Percentiles rank a stretch among this genome's conserved stretches.
phyloP scores from a whole-genome alignment of 2,329 filamentous ascomycete genomes.

The Trichoderma polysporum region DNA sequence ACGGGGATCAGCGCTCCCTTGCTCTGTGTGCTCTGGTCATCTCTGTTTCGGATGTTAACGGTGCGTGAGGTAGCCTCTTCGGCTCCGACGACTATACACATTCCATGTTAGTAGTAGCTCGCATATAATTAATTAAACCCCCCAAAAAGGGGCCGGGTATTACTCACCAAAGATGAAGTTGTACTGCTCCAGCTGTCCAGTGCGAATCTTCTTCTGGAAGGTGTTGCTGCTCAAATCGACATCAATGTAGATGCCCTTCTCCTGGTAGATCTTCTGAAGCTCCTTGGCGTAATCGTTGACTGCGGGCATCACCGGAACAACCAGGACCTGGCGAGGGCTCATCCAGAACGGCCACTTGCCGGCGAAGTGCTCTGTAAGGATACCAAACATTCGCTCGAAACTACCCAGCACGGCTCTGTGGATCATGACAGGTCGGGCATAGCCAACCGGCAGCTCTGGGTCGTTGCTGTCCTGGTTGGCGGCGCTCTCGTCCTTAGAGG shows the following conservation, averaged over 20 bases:
- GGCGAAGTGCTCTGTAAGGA: slow-evolving; percentile 79
- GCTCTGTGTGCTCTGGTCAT: slow-evolving; percentile 61
- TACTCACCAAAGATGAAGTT: slow-evolving; percentile 74
- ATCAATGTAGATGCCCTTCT: slow-evolving; percentile 65
- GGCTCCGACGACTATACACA: slow-evolving; percentile 56
- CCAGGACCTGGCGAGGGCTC: slow-evolving; percentile 72
- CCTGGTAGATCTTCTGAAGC: slow-evolving; percentile 66
- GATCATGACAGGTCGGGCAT: slow-evolving; percentile 80
- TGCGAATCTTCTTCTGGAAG: slow-evolving; percentile 86
- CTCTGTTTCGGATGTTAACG: slow-evolving; percentile 64
- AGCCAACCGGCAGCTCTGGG: slow-evolving; percentile 61
- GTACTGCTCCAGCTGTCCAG: slow-evolving; percentile 75
- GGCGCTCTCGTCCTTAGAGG: slow-evolving; percentile 50
- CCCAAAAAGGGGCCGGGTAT: neutral
- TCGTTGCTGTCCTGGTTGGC: slow-evolving; percentile 46
- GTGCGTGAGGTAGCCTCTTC: slow-evolving; percentile 60
- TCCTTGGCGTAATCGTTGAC: slow-evolving; percentile 77
- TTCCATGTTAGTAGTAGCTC: neutral
- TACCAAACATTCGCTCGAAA: slow-evolving; percentile 67
- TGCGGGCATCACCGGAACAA: slow-evolving; percentile 66
- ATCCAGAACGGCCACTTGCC: slow-evolving; percentile 92
- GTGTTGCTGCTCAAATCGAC: slow-evolving; percentile 66
- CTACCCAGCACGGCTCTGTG: slow-evolving; percentile 78
- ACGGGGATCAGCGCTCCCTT: slow-evolving; percentile 59
- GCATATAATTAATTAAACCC: slow-evolving; percentile 19